Base-by-base conservation (phyloP, 1,284 basidiomycete genomes). In the Coniferiporia sulphurascens region DNA sequence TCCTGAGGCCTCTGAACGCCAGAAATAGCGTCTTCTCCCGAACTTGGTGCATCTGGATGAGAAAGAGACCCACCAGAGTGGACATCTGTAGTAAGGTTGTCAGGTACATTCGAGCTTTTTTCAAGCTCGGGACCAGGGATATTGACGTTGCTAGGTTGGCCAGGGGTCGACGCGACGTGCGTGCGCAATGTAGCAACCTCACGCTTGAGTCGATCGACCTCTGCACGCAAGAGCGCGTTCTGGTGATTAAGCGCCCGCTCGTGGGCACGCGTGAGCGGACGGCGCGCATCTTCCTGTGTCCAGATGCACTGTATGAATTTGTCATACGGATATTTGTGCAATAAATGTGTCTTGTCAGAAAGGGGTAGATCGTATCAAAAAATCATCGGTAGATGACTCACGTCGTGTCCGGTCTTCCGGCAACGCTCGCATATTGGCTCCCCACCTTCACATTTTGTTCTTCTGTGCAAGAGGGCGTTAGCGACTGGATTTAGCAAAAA, bases 351-450 rank as follows among this genome's bases (percentile, higher is more conserved):
- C 12, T 49, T 12, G 9, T 9, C 12, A 17, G 32, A 22, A 7
- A 52, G 10, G 34, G 3, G 8, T 36, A 34, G 13, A n/a, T n/a
- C n/a, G n/a, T 9, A 36, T 22, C 17, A 36, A 32, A 22, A 21
- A 13, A 8, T 22, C 50, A 27, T 13, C 13, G 9, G 12, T 10
- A 15, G 19, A n/a, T 54, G 10, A 49, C 53, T 13, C 22, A 61
- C 60, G 27, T 61, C 60, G 55, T 61, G 60, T 19, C 60, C 60
- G 1, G 52, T 61, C 56, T 61, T 61, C 56, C 46, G 45, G 48
- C 60, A 61, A 10, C 60, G 55, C n/a, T 61, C 56, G 41, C 60
- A 61, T 21, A 58, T 50, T 1, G 60, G 60, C 34, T 61, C 51
- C 6, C 53, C 54, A 10, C 56, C 60, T 38, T 57, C 55, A 32